A percentile compares a stretch with the other conserved stretches of the same genome.
phyloP scores from a whole-genome alignment of 2,329 filamentous ascomycete genomes.

The Diaporthe longicolla region DNA sequence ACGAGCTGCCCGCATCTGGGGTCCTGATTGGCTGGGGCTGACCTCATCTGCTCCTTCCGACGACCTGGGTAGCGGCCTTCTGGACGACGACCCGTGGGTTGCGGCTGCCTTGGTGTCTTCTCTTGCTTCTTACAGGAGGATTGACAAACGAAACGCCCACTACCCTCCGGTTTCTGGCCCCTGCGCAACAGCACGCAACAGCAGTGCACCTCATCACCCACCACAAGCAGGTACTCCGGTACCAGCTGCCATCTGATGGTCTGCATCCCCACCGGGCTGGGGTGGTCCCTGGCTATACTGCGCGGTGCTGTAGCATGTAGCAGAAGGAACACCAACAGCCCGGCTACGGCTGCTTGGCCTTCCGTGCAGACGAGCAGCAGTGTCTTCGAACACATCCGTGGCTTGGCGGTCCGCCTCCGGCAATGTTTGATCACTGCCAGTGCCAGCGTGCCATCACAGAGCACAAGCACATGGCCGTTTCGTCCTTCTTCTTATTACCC shows the following conservation, averaged over 20 bases:
- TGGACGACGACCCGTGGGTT: conserved; percentile 21
- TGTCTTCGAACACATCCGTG: conserved; percentile 33
- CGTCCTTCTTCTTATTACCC: conserved; percentile 40
- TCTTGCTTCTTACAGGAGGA: conserved; percentile 18
- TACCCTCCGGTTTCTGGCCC: conserved; percentile 22
- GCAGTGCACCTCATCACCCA: background rate
- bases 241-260: conserved; percentile 38
- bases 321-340: conserved; percentile 31
- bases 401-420: conserved; percentile 37
- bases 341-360: conserved; percentile 39
- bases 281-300: conserved; percentile 15
- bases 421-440: conserved; percentile 33
- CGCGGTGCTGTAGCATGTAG: conserved; percentile 28
- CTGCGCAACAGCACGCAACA: background rate
- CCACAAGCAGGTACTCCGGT: background rate
- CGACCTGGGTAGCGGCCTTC: conserved; percentile 2
- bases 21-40: conserved; percentile 7
- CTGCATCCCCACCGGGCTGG: conserved; percentile 21
- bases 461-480: conserved; percentile 37
- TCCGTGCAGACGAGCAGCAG: conserved; percentile 36
- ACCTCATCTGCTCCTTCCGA: conserved; percentile 32
- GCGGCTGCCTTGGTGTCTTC: conserved; percentile 19
- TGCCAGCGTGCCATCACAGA: conserved; percentile 2
- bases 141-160: conserved; percentile 33
- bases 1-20: background rate